Evolutionary conservation across 148 eudicot species (phyloP).

Genomic region (Talinum fruticosum): DNA sequence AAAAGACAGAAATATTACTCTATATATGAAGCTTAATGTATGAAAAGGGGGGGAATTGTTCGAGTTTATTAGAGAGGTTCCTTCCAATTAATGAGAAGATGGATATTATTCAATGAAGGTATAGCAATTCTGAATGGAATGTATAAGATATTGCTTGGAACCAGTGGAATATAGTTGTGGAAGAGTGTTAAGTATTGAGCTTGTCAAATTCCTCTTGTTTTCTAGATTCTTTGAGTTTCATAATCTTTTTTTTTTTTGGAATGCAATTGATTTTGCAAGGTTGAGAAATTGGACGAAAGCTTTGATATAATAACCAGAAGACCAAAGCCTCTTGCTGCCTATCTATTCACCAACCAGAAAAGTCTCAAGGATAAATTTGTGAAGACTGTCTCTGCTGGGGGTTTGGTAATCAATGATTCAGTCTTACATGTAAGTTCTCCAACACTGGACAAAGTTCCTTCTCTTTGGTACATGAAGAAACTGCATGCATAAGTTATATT

Average conservation of each 20-base stretch:
- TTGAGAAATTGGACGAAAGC: slow-evolving; percentile 49
- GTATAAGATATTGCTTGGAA: no score
- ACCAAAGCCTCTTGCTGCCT: slow-evolving; percentile 67
- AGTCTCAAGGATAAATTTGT: slow-evolving; percentile 47
- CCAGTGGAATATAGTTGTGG: neutral
- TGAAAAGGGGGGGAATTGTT: neutral
- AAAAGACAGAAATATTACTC: neutral
- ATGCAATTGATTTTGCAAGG: slow-evolving; percentile 28
- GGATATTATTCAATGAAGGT: neutral
- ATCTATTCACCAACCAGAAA: slow-evolving; percentile 47
- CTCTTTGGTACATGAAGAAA: neutral
- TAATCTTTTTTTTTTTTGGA: neutral
- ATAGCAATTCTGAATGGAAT: neutral
- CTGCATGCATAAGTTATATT: neutral
- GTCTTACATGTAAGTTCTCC: slow-evolving; percentile 44
- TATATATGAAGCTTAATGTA: neutral
- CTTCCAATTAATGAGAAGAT: neutral
- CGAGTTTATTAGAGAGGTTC: neutral
- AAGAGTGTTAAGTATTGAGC: neutral
- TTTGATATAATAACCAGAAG: slow-evolving; percentile 40
- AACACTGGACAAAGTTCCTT: neutral
- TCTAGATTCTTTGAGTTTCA: neutral
- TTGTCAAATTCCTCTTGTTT: neutral
- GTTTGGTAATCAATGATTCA: slow-evolving; percentile 54
- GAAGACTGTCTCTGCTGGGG: slow-evolving; percentile 46